Base-by-base conservation (phyloP, 2,329 filamentous ascomycete species). In the Trichophyton simii region DNA sequence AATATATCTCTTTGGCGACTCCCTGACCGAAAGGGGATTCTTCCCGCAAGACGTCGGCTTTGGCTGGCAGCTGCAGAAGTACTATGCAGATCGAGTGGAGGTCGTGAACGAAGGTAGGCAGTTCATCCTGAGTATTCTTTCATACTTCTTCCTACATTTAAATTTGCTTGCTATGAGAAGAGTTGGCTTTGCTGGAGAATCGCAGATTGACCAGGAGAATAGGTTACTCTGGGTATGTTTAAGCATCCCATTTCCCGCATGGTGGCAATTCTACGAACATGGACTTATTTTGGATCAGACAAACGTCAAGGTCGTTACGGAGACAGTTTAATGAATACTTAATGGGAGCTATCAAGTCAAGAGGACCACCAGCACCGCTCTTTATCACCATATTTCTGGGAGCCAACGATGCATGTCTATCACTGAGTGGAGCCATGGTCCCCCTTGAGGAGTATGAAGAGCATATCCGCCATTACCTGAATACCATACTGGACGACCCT, bases 311-410 rank as follows among this genome's bases (percentile, higher is more conserved):
- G 38, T 60, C 59, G 4, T 63, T 67, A 25, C 65, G 62, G 8
- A n/a, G 28, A 22, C 5, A 18, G 3, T 67, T 67, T 36, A 42
- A 63, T 22, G 31, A 59, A 36, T 60, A 20, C n/a, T 59, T 67
- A 36, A 36, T 66, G 18, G 34, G 57, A 11, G 44, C 6, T 5
- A 61, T 61, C n/a, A 50, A 63, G 36, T 60, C 61, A 58, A 61
- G 64, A 13, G 64, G 65, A 20, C 36, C 61, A 1, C 64, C 64
- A 13, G 64, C 61, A n/a, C 73, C 71, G 4, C 67, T 75, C 25
- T 68, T 76, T 60, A 67, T 76, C 63, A 75, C 72, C 18, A 75
- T 76, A 61, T 73, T 74, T 61, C 61, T 76, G 7, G 73, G 74
- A 42, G 73, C 72, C 28, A 75, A 76, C 58, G 73, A 76, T 60